These are phyloP conservation scores for Eragrostis tef DNA, from an alignment of 202 grass and related monocot genomes.

Conservation along the genomic window DNA sequence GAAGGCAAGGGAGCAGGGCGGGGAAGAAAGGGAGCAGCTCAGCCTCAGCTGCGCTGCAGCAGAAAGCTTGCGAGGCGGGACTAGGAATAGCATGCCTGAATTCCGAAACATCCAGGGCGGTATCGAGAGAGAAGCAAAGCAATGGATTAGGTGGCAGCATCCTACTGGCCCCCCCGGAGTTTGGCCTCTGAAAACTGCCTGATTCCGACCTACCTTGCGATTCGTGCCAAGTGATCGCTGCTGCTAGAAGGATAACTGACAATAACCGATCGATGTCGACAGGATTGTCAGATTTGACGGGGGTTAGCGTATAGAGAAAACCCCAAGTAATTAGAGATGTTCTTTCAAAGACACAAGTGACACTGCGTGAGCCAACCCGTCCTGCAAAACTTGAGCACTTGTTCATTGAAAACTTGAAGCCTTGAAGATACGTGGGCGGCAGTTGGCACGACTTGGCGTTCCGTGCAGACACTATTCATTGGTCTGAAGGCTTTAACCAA, in stretches of 20 bases:
- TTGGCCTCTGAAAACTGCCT: not conserved
- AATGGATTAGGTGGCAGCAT: slow-evolving; percentile 25
- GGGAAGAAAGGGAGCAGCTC: not conserved
- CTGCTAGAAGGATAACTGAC: not conserved
- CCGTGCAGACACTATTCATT: slow-evolving; percentile 7
- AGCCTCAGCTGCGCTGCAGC: slow-evolving; percentile 24
- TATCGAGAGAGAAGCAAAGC: slow-evolving; percentile 39
- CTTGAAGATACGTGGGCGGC: not conserved
- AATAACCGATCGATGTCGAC: not conserved
- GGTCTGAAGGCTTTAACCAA: not conserved
- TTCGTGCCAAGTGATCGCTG: not conserved
- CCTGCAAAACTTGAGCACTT: too few species aligned
- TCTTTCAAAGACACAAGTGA: slow-evolving; percentile 16
- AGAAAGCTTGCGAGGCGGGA: slow-evolving; percentile 54
- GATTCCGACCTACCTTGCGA: slow-evolving; percentile 2
- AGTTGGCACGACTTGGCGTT: slow-evolving; percentile 1
- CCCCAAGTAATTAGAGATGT: not conserved
- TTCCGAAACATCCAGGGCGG: slow-evolving; percentile 33
- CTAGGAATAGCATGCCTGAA: slow-evolving; percentile 41
- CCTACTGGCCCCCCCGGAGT: slow-evolving; percentile 37
- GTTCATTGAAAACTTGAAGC: not conserved
- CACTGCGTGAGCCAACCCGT: not conserved
- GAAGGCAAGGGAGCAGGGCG: slow-evolving; percentile 27
- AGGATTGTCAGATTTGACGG: not conserved
- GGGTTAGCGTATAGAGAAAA: not conserved